Conservation (phyloP, 768 basidiomycete species). For the Lenzites betulinus region DNA sequence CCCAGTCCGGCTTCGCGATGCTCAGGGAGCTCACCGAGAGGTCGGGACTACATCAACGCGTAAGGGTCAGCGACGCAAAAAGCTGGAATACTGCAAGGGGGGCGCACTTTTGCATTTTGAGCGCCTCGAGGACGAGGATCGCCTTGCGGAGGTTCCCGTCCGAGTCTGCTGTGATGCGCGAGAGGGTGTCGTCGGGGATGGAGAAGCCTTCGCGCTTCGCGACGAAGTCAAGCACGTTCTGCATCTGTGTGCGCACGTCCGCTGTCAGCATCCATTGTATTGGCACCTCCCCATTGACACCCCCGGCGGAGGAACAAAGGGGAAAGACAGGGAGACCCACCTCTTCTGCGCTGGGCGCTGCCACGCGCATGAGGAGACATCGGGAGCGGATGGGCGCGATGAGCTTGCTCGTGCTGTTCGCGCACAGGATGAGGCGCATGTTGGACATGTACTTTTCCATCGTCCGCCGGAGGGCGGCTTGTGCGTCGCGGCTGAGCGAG, state of each 20-base stretch:
- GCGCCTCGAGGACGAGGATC: slow-evolving; percentile 88
- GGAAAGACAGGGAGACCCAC: slow-evolving; percentile 41
- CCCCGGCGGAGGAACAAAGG: slow-evolving; percentile 10
- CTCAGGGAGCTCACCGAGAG: slow-evolving; percentile 66
- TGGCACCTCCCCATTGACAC: no score
- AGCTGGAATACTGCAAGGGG: background rate
- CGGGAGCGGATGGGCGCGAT: slow-evolving; percentile 97
- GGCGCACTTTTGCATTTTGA: slow-evolving; percentile 93
- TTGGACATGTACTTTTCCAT: slow-evolving; percentile 99
- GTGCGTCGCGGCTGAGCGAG: slow-evolving; percentile 91
- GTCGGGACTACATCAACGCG: slow-evolving; percentile 59
- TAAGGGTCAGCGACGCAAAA: background rate
- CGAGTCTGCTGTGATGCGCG: slow-evolving; percentile 79
- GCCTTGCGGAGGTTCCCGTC: slow-evolving; percentile 94
- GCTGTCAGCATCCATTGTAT: no score
- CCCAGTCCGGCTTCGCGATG: slow-evolving; percentile 99
- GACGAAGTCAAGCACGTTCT: slow-evolving; percentile 73
- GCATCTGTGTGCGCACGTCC: slow-evolving; percentile 65
- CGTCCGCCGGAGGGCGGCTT: slow-evolving; percentile 93
- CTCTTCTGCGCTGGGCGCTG: slow-evolving; percentile 79
- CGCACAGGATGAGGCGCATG: slow-evolving; percentile 94
- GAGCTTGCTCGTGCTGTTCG: slow-evolving; percentile 91
- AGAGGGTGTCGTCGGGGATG: slow-evolving; percentile 74
- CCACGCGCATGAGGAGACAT: slow-evolving; percentile 91
- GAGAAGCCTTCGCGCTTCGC: slow-evolving; percentile 78